phyloP scores from a whole-genome alignment of 2,329 filamentous ascomycete species.

The Penicillium sclerotiorum region DNA sequence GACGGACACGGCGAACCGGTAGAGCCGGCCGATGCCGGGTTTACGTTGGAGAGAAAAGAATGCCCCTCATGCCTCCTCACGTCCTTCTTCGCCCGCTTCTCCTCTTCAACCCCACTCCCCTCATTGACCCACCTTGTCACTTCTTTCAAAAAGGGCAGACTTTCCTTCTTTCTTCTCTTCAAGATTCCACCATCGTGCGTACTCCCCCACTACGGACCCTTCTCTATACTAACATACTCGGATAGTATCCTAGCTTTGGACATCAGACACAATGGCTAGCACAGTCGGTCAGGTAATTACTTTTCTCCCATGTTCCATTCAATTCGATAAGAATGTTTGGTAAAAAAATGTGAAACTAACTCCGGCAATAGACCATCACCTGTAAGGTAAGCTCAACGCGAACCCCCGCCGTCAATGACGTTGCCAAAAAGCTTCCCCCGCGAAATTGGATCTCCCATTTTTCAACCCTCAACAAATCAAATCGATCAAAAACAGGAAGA shows the following conservation, averaged over 20 bases:
- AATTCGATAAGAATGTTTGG: background rate
- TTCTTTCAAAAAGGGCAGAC: conserved; percentile 6
- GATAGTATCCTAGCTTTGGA: too few relatives aligned
- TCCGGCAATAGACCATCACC: conserved; percentile 71
- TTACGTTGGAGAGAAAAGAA: conserved; percentile 10
- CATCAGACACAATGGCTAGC: conserved; percentile 50
- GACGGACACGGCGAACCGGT: background rate
- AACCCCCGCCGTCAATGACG: conserved; percentile 19
- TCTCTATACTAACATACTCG: too few relatives aligned
- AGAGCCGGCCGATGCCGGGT: conserved; percentile 10
- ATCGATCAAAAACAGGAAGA: background rate
- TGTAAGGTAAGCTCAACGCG: conserved; percentile 64
- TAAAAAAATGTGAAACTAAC: background rate
- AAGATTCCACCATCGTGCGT: conserved; percentile 23
- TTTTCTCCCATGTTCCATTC: background rate
- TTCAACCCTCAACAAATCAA: background rate
- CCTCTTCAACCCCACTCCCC: conserved; percentile 20
- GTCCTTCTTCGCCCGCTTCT: conserved; percentile 14
- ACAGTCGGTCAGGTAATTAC: conserved; percentile 59
- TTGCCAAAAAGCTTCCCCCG: conserved; percentile 6
- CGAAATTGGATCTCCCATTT: background rate
- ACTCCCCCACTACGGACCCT: conserved; percentile 5
- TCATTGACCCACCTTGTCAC: conserved; percentile 8
- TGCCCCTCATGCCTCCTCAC: conserved; percentile 16
- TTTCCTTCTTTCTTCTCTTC: conserved; percentile 14